Evolutionary conservation across 768 basidiomycete genomes (phyloP).

Genomic region (Peribolospora baueri): DNA sequence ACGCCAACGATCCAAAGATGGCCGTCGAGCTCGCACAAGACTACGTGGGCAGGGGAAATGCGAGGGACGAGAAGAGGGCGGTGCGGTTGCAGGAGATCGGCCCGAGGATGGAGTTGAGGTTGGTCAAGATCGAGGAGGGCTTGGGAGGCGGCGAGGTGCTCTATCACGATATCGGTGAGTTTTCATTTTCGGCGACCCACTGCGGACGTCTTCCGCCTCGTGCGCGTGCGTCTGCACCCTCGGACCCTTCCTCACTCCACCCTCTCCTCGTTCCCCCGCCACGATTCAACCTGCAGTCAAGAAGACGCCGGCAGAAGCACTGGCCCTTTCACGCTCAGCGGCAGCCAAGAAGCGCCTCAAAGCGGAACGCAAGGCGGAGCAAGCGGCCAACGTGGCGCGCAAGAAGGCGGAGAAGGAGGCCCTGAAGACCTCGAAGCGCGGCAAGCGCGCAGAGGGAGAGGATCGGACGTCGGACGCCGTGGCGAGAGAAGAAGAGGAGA

Average conservation of each 20-base stretch:
- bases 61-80: constrained; percentile 63
- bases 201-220: no score
- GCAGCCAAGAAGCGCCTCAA: not conserved
- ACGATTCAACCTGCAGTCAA: not conserved
- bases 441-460: no score
- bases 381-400: constrained; percentile 4
- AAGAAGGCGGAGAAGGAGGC: constrained; percentile 8
- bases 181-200: not conserved
- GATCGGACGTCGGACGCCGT: constrained; percentile 5
- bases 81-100: constrained; percentile 83
- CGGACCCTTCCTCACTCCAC: no score
- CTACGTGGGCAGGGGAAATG: constrained; percentile 80
- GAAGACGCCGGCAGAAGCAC: not conserved
- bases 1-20: constrained; percentile 27
- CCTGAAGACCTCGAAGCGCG: not conserved
- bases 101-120: constrained; percentile 71
- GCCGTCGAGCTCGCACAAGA: constrained; percentile 59
- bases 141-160: constrained; percentile 75
- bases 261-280: not conserved
- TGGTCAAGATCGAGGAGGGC: constrained; percentile 88
- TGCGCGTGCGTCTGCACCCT: no score
- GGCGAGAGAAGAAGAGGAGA: constrained; percentile 6
- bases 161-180: constrained; percentile 78
- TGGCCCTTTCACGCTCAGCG: constrained; percentile 2
- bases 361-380: not conserved